Evolutionary conservation across 2,329 filamentous ascomycete genomes (phyloP).

Genomic region (Fusarium mangiferae): DNA sequence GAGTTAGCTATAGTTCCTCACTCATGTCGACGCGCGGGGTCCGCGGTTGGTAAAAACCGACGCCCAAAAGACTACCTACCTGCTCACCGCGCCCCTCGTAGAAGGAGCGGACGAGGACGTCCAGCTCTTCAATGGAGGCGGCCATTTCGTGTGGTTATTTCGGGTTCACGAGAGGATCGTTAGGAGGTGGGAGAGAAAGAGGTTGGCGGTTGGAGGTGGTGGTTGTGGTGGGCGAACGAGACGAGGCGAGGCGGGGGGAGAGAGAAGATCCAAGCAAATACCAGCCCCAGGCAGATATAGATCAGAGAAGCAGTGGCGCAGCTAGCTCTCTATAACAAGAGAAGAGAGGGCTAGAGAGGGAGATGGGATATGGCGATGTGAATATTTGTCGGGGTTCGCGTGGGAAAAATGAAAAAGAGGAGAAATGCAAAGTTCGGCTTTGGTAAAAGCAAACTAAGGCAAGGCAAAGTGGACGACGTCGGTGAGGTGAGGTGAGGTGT

Average conservation of each 20-base stretch:
- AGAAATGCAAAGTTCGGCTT: conserved; percentile 37
- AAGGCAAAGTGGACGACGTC: conserved; percentile 40
- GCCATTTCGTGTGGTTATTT: conserved; percentile 61
- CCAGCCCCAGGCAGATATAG: conserved; percentile 41
- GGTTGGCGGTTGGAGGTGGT: conserved; percentile 32
- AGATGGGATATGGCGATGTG: not conserved
- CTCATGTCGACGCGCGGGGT: conserved; percentile 34
- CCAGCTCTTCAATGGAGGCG: conserved; percentile 89
- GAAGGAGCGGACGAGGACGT: conserved; percentile 95
- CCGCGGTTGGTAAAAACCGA: conserved; percentile 32
- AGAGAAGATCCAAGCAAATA: conserved; percentile 42
- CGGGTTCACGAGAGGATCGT: conserved; percentile 45
- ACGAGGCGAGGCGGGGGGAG: conserved; percentile 42
- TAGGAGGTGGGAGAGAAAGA: conserved; percentile 35
- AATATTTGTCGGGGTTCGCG: conserved; percentile 10
- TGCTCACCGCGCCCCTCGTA: conserved; percentile 96
- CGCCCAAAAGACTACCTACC: conserved; percentile 62
- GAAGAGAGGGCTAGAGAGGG: not conserved
- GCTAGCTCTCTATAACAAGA: conserved; percentile 24
- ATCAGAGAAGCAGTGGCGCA: conserved; percentile 29
- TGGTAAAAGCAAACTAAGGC: conserved; percentile 31
- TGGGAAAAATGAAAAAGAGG: conserved; percentile 37
- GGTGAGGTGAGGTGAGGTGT: conserved; percentile 43
- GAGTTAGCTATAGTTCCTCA: conserved; percentile 32
- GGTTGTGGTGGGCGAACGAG: conserved; percentile 39